Evolutionary conservation across 352 stramenopile species (phyloP), one percentile per base, ranked within the genome.

Genomic region (Pythium apleroticum): DNA sequence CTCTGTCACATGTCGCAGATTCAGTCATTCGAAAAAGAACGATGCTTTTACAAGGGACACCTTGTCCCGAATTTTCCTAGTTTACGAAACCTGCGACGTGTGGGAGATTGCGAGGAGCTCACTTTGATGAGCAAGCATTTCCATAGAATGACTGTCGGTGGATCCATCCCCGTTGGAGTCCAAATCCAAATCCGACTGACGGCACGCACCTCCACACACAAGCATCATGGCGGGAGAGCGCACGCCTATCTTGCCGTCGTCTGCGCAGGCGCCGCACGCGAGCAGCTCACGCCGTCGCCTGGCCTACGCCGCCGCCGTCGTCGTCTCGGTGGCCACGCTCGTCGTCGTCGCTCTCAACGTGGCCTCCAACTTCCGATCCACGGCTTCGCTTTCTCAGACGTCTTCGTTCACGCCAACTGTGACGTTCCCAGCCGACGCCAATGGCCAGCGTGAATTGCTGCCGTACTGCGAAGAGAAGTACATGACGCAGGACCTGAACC

Each of bases 401-500:
- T 12, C 39, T 1, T 12, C 27, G 10, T 68, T 68, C 54, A 61
- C 53, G 54, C 65, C 59, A 20, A 72, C 58, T 0, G 65, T 68
- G 25, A 43, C 41, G 27, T 73, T 69, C 57, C 67, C 60, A 6
- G 61, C 56, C 1, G 67, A 66, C n/a, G 39, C 37, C 7, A 24
- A 61, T 19, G 61, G 61, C n/a, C 52, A 60, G 7, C 71, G 71
- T 24, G 68, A 85, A n/a, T 57, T 88, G 24, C 68, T 84, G 35
- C 63, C 58, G 20, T 66, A 74, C 31, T 88, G 78, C 45, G 35
- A 74, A 14, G 74, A 86, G 60, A 72, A 71, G 15, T 80, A 72
- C 65, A 68, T 84, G 25, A 61, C 66, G 20, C 75, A 86, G 31
- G 27, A 68, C 27, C 72, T 88, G 20, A 81, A 86, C 61, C 78